Evolutionary conservation across 345 rosid species (phyloP).

Genomic region (Kandelia obovata): DNA sequence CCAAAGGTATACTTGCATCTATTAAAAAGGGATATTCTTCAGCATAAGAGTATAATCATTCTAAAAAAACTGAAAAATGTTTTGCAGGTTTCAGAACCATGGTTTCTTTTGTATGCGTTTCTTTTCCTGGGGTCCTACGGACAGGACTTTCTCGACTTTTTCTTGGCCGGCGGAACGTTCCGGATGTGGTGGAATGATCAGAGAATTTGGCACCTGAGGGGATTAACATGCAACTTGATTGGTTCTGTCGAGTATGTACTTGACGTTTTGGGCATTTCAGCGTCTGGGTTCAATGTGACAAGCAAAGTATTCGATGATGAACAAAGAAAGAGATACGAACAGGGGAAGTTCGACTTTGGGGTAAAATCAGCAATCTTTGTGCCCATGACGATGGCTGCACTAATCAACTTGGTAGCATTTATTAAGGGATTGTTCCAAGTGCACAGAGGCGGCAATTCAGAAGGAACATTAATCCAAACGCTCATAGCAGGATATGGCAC

Average conservation of each 20-base stretch:
- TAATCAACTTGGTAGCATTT: slow-evolving; percentile 47
- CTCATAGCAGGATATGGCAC: slow-evolving; percentile 38
- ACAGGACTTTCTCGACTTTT: slow-evolving; percentile 43
- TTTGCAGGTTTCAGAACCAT: slow-evolving; percentile 49
- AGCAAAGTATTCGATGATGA: slow-evolving; percentile 51
- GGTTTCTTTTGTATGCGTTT: slow-evolving; percentile 60
- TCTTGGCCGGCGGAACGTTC: slow-evolving; percentile 40
- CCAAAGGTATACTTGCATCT: slow-evolving; percentile 38
- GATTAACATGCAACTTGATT: slow-evolving; percentile 40
- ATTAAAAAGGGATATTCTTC: no score
- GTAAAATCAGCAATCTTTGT: slow-evolving; percentile 50
- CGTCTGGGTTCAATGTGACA: slow-evolving; percentile 49
- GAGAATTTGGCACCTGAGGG: slow-evolving; percentile 55
- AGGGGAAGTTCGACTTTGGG: slow-evolving; percentile 61
- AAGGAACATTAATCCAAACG: slow-evolving; percentile 34
- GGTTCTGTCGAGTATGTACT: slow-evolving; percentile 43
- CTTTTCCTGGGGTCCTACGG: slow-evolving; percentile 56
- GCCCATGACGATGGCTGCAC: slow-evolving; percentile 36
- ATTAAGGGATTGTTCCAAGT: slow-evolving; percentile 24
- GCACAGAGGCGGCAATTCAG: slow-evolving; percentile 10
- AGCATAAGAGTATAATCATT: no score
- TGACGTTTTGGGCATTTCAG: slow-evolving; percentile 42
- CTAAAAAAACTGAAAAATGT: no score
- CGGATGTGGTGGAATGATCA: slow-evolving; percentile 72
- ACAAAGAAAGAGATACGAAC: slow-evolving; percentile 48